Evolutionary conservation across 1,139 yeast species (phyloP), one percentile per base, ranked within the genome.

Genomic region (Pichia sp.): DNA sequence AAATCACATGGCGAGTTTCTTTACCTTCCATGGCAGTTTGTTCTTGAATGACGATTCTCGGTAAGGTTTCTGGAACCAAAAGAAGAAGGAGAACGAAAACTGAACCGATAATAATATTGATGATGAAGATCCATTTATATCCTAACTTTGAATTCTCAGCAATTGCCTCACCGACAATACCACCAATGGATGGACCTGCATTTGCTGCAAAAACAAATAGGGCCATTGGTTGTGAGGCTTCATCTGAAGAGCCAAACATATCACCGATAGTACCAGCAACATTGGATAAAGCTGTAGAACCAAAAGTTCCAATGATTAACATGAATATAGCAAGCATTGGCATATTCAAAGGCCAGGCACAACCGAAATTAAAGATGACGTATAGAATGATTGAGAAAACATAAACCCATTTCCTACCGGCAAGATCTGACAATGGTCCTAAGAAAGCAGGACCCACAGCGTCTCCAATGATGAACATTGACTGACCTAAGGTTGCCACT

Each of bases 331-430:
- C 56, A 32, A 60, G 32, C 55, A 54, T 56, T 15, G 60, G 46
- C 51, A 55, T 55, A 41, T 56, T 56, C 22, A 39, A 35, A 13
- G 62, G 59, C 37, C 79, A 81, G 4, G 87, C 87, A 30, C 81
- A 71, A 25, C 83, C 56, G 32, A 52, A 50, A 53, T 81, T 84
- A 34, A 79, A 65, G 11, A 66, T 66, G 22, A 70, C 59, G 57
- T 79, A 74, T 29, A 75, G 56, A 2, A 59, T 42, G 51, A 74
- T 63, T 49, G 77, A 74, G 32, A 62, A 52, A 29, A 77, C 72
- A 46, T 73, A 74, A 6, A 87, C 82, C 75, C 77, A 75, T 53
- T 78, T 79, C 50, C 88, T 66, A 22, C 91, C 91, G 49, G 69
- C 78, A 45, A 70, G 62, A 58, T 82, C 91, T 28, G 80, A 72